Evolutionary conservation across 345 rosid species (phyloP).

Genomic region (Syzygium oleosum): DNA sequence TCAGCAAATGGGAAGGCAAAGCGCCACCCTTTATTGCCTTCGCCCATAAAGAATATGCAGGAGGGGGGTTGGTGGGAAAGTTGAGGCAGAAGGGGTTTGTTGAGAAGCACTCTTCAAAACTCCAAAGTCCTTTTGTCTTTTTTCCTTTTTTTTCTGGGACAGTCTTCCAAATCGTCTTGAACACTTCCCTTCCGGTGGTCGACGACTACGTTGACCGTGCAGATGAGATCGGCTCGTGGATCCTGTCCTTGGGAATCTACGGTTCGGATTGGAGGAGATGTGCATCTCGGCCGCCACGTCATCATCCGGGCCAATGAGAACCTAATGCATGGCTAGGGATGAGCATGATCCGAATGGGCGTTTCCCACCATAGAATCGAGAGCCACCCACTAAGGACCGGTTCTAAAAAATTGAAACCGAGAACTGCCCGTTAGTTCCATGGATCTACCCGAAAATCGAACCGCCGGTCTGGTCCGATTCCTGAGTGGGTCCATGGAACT

Average conservation of each 20-base stretch:
- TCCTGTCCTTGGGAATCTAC: background rate
- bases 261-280: background rate
- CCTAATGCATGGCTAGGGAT: no score
- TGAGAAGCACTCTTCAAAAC: background rate
- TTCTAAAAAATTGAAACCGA: no score
- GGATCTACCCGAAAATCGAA: no score
- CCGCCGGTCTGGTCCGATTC: no score
- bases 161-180: background rate
- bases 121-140: background rate
- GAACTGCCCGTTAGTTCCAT: no score
- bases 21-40: background rate
- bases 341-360: no score
- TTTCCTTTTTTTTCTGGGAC: background rate
- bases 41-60: background rate
- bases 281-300: background rate
- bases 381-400: no score
- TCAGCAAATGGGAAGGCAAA: background rate
- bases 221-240: fast-evolving
- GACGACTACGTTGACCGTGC: background rate
- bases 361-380: no score
- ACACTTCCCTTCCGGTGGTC: background rate
- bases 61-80: background rate
- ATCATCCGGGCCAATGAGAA: no score
- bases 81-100: background rate
- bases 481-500: no score